A percentile compares a stretch with the other conserved stretches of the same genome.
These are phyloP conservation scores for Wickerhamiella hasegawae DNA, from an alignment of 805 yeast species.

Conservation along the genomic window DNA sequence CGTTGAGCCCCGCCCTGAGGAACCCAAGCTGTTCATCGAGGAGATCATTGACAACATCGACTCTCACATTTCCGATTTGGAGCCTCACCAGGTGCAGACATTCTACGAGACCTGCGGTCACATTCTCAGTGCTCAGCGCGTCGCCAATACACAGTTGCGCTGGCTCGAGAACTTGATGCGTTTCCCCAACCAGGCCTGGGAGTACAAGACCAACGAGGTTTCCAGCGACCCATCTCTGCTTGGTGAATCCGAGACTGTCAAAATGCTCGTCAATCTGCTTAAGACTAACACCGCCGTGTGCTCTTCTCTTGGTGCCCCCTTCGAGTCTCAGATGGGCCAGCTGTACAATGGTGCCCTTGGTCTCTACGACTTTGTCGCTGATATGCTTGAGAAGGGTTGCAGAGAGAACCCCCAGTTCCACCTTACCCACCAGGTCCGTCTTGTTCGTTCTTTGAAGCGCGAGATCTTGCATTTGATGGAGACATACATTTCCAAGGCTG, in stretches of 20 bases:
- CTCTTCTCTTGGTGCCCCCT: constrained; percentile 83
- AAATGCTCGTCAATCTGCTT: constrained; percentile 81
- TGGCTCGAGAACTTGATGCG: constrained; percentile 68
- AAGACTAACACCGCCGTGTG: constrained; percentile 95
- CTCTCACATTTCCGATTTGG: constrained; percentile 75
- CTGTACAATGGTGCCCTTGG: constrained; percentile 84
- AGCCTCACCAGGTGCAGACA: constrained; percentile 95
- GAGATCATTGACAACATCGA: constrained; percentile 76
- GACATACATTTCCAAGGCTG: constrained; percentile 76
- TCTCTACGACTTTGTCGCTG: constrained; percentile 73
- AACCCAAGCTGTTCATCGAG: constrained; percentile 78
- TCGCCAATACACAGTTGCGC: constrained; percentile 50
- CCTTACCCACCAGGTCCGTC: constrained; percentile 90
- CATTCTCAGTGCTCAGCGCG: constrained; percentile 75
- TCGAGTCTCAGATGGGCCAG: constrained; percentile 70
- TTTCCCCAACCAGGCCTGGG: constrained; percentile 92
- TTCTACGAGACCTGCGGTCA: constrained; percentile 96
- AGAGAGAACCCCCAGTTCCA: constrained; percentile 69
- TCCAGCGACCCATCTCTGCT: constrained; percentile 11
- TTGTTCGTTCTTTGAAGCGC: constrained; percentile 88
- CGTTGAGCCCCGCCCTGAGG: constrained; percentile 72
- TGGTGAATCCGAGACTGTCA: constrained; percentile 57
- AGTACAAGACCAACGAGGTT: constrained; percentile 61
- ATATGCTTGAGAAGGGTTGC: constrained; percentile 56
- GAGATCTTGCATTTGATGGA: constrained; percentile 83